phyloP scores from a whole-genome alignment of 176 grass and related monocot species.

The Eragrostis curvula region DNA sequence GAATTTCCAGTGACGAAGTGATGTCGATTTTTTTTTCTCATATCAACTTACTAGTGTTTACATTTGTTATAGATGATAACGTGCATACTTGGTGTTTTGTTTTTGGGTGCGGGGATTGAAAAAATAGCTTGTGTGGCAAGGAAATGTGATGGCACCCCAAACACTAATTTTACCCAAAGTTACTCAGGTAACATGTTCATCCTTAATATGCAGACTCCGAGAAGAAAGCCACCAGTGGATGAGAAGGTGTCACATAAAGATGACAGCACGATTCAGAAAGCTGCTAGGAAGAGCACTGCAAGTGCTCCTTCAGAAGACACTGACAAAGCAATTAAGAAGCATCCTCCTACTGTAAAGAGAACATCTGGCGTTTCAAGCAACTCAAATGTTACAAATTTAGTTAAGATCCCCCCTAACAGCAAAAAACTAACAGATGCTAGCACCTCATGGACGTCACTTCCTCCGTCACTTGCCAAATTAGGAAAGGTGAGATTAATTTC shows the following conservation, averaged over 20 bases:
- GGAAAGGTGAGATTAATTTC: constrained; percentile 71
- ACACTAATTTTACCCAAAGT: constrained; percentile 23
- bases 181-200: constrained; percentile 6
- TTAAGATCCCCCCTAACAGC: constrained; percentile 71
- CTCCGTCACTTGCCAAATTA: constrained; percentile 76
- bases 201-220: constrained; percentile 64
- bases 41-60: neutral
- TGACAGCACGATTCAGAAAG: constrained; percentile 62
- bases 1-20: constrained; percentile 11
- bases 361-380: constrained; percentile 55
- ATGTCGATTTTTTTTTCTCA: constrained; percentile 20
- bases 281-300: constrained; percentile 64
- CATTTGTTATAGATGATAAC: neutral
- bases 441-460: constrained; percentile 76
- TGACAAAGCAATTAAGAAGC: constrained; percentile 61
- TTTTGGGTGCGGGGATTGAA: neutral
- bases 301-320: constrained; percentile 53
- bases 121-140: constrained; percentile 20
- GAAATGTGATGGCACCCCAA: neutral
- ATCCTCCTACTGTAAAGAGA: constrained; percentile 55
- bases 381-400: constrained; percentile 76
- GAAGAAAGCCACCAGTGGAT: constrained; percentile 56
- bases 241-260: constrained; percentile 70
- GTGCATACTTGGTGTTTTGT: no score
- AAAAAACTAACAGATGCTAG: constrained; percentile 82